These are phyloP conservation scores for Candida piceae DNA, from an alignment of 805 yeast genomes.

Conservation along the genomic window DNA sequence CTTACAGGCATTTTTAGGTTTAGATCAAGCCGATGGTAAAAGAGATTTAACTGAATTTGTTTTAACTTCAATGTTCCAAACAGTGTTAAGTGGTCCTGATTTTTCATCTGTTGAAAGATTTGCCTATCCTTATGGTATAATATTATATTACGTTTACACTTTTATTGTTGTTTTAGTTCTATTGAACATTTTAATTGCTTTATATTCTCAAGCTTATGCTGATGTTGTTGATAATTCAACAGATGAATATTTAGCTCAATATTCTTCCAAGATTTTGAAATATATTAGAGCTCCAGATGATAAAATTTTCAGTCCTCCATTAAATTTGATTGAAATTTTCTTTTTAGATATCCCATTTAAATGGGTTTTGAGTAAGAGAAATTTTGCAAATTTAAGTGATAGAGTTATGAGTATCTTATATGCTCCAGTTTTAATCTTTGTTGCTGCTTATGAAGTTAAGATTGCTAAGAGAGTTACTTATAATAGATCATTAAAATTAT, in stretches of 20 bases:
- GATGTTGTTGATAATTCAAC: slow-evolving; percentile 77
- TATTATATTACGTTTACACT: slow-evolving; percentile 71
- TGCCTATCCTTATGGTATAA: slow-evolving; percentile 82
- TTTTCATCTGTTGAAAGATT: slow-evolving; percentile 65
- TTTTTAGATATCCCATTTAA: slow-evolving; percentile 41
- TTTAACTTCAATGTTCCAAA: slow-evolving; percentile 58
- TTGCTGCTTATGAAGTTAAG: slow-evolving; percentile 59
- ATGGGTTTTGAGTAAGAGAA: slow-evolving; percentile 29
- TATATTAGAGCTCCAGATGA: slow-evolving; percentile 87
- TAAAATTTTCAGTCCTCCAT: slow-evolving; percentile 79
- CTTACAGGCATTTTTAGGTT: slow-evolving; percentile 79
- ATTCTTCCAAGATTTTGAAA: slow-evolving; percentile 77
- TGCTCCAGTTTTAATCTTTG: slow-evolving; percentile 57
- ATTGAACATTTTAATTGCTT: slow-evolving; percentile 78
- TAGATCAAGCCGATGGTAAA: slow-evolving; percentile 84
- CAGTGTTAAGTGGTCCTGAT: slow-evolving; percentile 71
- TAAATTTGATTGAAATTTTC: slow-evolving; percentile 64
- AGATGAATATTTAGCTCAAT: slow-evolving; percentile 79
- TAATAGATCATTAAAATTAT: slow-evolving; percentile 55
- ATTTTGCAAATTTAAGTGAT: slow-evolving; percentile 41
- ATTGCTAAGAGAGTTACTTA: slow-evolving; percentile 67
- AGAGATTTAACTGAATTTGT: slow-evolving; percentile 67
- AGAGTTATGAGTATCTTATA: slow-evolving; percentile 60
- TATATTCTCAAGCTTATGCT: slow-evolving; percentile 80
- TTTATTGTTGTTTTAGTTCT: slow-evolving; percentile 71